Conservation (phyloP, 2,329 filamentous ascomycete genomes). For the Penicillium sp. region DNA sequence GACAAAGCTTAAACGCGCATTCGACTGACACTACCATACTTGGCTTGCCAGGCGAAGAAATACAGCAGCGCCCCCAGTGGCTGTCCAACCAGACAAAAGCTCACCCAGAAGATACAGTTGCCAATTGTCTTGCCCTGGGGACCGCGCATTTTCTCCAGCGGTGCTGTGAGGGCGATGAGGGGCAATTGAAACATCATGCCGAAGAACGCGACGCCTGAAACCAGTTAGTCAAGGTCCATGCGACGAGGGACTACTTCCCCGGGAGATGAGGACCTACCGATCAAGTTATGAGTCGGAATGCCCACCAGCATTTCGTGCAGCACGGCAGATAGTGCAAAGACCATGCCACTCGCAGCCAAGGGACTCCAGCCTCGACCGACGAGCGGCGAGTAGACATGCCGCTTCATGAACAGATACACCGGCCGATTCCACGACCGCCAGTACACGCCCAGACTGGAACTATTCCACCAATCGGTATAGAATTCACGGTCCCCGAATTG, state of each 20-base stretch:
- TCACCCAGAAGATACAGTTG: conserved; percentile 95
- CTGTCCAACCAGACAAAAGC: conserved; percentile 93
- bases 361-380: conserved; percentile 80
- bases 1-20: conserved; percentile 21
- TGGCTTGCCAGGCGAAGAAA: conserved; percentile 98
- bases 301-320: conserved; percentile 92
- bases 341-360: conserved; percentile 70
- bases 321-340: conserved; percentile 86
- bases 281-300: conserved; percentile 90
- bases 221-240: conserved; percentile 11
- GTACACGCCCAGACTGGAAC: conserved; percentile 79
- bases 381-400: conserved; percentile 89
- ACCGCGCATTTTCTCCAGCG: conserved; percentile 76
- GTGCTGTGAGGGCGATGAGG: conserved; percentile 78
- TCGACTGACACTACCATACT: conserved; percentile 79
- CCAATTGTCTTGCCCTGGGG: conserved; percentile 78
- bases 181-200: conserved; percentile 95
- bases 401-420: conserved; percentile 93
- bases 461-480: conserved; percentile 99
- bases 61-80: conserved; percentile 90
- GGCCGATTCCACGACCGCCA: conserved; percentile 98
- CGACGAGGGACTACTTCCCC: not conserved
- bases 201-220: conserved; percentile 79
- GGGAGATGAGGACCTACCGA: conserved; percentile 60
- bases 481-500: conserved; percentile 91